A percentile compares a stretch with the other conserved stretches of the same genome.
These are phyloP conservation scores for Canavalia ensiformis DNA, from an alignment of 306 rosid species.

Conservation along the genomic window DNA sequence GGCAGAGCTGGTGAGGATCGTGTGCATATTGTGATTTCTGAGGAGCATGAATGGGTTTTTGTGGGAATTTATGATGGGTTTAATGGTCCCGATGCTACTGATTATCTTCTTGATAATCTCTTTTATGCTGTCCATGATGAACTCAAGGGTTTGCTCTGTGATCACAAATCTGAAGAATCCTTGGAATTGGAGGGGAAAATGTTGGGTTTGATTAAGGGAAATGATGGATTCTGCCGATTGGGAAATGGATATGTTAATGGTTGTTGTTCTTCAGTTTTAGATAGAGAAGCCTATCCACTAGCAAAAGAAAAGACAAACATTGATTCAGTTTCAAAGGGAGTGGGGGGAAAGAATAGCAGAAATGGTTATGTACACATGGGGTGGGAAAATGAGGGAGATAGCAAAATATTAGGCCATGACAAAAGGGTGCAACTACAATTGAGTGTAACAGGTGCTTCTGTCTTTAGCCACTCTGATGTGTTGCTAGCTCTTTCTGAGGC, in stretches of 20 bases:
- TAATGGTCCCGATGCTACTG: conserved; percentile 96
- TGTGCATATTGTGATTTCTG: conserved; percentile 80
- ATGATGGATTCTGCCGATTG: no score
- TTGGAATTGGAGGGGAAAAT: not conserved
- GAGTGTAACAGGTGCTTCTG: no score
- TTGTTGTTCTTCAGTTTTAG: not conserved
- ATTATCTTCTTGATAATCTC: conserved; percentile 71
- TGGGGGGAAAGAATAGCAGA: conserved; percentile 30
- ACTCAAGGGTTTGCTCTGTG: conserved; percentile 62
- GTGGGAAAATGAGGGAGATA: no score
- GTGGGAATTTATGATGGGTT: conserved; percentile 95
- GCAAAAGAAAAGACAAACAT: conserved; percentile 24
- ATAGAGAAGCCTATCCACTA: not conserved
- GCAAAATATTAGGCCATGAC: no score
- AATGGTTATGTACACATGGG: conserved; percentile 12
- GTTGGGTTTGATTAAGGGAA: no score
- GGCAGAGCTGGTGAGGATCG: conserved; percentile 92
- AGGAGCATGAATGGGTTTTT: conserved; percentile 83
- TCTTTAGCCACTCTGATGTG: conserved; percentile 55
- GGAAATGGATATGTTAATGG: not conserved
- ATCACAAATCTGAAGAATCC: conserved; percentile 42
- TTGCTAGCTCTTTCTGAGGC: conserved; percentile 71
- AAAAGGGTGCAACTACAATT: not conserved
- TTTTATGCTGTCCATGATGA: conserved; percentile 65
- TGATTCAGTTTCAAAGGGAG: conserved; percentile 23